Evolutionary conservation across 495 filamentous ascomycete genomes (phyloP).

Genomic region (Tuber umbilicatum): DNA sequence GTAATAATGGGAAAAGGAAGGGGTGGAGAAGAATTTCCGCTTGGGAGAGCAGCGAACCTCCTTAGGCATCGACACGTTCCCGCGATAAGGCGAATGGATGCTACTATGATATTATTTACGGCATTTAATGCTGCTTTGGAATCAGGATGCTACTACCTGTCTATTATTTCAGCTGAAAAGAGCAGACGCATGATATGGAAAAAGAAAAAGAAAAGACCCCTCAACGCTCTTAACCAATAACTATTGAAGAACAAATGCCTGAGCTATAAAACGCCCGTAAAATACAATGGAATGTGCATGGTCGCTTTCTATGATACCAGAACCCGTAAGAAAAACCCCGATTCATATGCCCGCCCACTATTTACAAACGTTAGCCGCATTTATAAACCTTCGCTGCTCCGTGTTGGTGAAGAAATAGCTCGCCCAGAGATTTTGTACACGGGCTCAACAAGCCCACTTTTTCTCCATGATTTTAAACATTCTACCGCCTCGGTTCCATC

Average conservation of each 20-base stretch:
- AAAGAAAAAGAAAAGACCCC: not conserved
- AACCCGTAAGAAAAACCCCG: not conserved
- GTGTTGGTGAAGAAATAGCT: constrained; percentile 1
- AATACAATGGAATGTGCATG: not conserved
- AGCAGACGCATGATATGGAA: not conserved
- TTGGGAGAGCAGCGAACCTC: not conserved
- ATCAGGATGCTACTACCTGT: not conserved
- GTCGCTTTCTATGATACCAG: constrained; percentile 1
- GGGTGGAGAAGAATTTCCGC: not conserved
- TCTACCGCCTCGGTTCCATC: constrained; percentile 1
- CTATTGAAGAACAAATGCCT: not conserved
- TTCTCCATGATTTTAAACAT: not conserved
- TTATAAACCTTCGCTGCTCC: constrained; percentile 1
- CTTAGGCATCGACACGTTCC: not conserved
- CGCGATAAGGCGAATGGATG: not conserved
- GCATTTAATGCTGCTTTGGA: not conserved
- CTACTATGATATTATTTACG: not conserved
- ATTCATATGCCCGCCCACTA: not conserved
- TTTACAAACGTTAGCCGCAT: not conserved
- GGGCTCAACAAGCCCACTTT: not conserved
- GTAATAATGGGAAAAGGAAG: not conserved
- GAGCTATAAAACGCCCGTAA: not conserved
- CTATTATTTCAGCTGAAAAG: constrained; percentile 1
- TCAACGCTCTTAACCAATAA: not conserved
- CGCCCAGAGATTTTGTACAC: not conserved